Base-by-base conservation (phyloP, 768 basidiomycete genomes). In the Aureoboletus auriporus region DNA sequence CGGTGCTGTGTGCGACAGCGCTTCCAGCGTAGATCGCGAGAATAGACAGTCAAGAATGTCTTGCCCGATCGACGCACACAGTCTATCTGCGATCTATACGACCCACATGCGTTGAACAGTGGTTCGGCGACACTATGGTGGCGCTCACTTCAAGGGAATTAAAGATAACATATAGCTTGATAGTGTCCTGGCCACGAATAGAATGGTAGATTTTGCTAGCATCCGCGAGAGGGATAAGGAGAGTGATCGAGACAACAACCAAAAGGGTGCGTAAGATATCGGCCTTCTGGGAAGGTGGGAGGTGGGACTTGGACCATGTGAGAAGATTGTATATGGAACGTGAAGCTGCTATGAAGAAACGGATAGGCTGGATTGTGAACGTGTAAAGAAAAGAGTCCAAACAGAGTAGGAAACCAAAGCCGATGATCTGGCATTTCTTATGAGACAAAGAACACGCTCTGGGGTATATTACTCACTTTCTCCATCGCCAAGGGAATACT, bases 101-200 rank as follows among this genome's bases (percentile, higher is more conserved):
- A 28, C 26, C n/a, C 41, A 8, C 34, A 17, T 27, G 27, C 28
- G 29, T 53, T 23, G 16, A 47, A 30, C 9, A 37, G 14, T 14
- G 14, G 14, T 31, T 17, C n/a, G 14, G 17, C 4, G n/a, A 20
- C 12, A 36, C 34, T 36, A 5, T 10, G 39, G 55, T n/a, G 17
- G 26, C 44, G 64, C 83, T 49, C 67, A 95, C 95, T 79, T 99
- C 96, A 7, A 99, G 76, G 10, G 93, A 94, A 66, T 97, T 98
- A 71, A 97, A 99, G 43, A 99, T 95, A 51, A 99, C 96, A 71
- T 98, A 98, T 42, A 99, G 70, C 71, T 98, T 99, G 72, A 99
- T 95, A 3, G 93, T 96, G 58, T 99, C 96, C 68, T 98, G 96
- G 0, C 94, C 95, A 17, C 96, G 84, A 47, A 99, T 97, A 13